These are phyloP conservation scores for Limtongozyma cylindracea DNA, from an alignment of 805 yeast genomes.

Conservation along the genomic window DNA sequence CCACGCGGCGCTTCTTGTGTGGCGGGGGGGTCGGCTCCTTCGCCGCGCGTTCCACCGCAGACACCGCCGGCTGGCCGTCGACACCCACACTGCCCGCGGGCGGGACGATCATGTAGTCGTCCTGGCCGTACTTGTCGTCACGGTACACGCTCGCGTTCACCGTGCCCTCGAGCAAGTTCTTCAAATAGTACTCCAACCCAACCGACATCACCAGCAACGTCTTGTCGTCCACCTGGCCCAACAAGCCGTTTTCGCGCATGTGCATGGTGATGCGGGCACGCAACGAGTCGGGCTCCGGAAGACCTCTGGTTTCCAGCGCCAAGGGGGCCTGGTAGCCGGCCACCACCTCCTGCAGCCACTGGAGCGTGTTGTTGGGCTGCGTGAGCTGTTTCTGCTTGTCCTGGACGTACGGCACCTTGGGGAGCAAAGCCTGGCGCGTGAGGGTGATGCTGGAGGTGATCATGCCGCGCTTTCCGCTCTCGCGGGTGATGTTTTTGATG, in stretches of 20 bases:
- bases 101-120: too few species aligned
- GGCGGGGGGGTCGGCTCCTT: background rate
- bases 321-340: conserved; percentile 69
- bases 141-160: conserved; percentile 48
- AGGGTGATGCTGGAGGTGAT: conserved; percentile 42
- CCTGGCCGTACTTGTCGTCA: conserved; percentile 15
- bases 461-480: conserved; percentile 56
- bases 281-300: conserved; percentile 59
- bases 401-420: conserved; percentile 61
- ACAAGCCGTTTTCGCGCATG: conserved; percentile 72
- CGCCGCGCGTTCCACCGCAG: conserved; percentile 2
- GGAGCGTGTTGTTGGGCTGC: conserved; percentile 26
- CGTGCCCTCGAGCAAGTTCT: conserved; percentile 45
- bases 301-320: conserved; percentile 48
- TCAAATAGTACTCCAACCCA: conserved; percentile 69
- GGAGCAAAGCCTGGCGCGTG: conserved; percentile 49
- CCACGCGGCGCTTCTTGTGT: conserved; percentile 10
- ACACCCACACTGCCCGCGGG: too few species aligned
- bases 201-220: conserved; percentile 52
- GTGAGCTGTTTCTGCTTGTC: conserved; percentile 17
- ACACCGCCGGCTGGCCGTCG: too few species aligned
- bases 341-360: conserved; percentile 83
- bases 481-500: conserved; percentile 61
- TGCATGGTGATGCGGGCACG: conserved; percentile 52
- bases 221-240: conserved; percentile 56